Evolutionary conservation across 1,139 yeast species (phyloP).

Genomic region (Debaryomycetaceae sp.): DNA sequence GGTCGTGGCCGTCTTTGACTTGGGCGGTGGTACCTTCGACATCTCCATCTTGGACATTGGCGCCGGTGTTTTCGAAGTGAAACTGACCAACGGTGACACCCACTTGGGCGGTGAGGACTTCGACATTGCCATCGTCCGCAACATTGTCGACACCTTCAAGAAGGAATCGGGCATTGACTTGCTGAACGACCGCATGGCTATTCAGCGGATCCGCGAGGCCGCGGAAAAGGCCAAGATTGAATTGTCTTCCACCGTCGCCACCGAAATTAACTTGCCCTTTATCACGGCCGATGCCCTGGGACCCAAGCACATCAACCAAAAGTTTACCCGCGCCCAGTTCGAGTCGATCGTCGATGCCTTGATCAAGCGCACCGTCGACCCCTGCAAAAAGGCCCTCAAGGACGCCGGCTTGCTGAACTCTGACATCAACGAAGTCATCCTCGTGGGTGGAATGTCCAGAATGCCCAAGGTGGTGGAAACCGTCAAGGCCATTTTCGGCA

Average conservation of each 20-base stretch:
- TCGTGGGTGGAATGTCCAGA: constrained; percentile 99
- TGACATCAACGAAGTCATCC: constrained; percentile 86
- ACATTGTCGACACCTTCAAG: constrained; percentile 87
- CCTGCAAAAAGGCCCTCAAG: constrained; percentile 96
- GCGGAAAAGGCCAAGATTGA: constrained; percentile 99
- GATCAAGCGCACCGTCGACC: constrained; percentile 88
- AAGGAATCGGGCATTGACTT: constrained; percentile 86
- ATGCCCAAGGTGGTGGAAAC: constrained; percentile 99
- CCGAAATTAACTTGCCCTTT: constrained; percentile 95
- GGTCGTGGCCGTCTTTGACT: constrained; percentile 76
- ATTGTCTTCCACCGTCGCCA: constrained; percentile 84
- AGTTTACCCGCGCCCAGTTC: constrained; percentile 85
- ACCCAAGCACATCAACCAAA: constrained; percentile 96
- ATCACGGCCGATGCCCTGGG: constrained; percentile 94
- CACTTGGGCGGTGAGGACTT: constrained; percentile 91
- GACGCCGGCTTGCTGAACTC: constrained; percentile 84
- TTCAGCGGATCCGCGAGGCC: constrained; percentile 99
- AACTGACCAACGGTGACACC: constrained; percentile 84
- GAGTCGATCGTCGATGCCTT: constrained; percentile 86
- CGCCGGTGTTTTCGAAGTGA: constrained; percentile 81
- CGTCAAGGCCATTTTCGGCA: constrained; percentile 85
- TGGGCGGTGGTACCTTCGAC: constrained; percentile 89
- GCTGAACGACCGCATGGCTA: constrained; percentile 92
- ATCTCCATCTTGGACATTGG: constrained; percentile 77
- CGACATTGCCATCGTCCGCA: constrained; percentile 75